Conservation (phyloP, 495 filamentous ascomycete species). For the Aspergillus avenaceus region DNA sequence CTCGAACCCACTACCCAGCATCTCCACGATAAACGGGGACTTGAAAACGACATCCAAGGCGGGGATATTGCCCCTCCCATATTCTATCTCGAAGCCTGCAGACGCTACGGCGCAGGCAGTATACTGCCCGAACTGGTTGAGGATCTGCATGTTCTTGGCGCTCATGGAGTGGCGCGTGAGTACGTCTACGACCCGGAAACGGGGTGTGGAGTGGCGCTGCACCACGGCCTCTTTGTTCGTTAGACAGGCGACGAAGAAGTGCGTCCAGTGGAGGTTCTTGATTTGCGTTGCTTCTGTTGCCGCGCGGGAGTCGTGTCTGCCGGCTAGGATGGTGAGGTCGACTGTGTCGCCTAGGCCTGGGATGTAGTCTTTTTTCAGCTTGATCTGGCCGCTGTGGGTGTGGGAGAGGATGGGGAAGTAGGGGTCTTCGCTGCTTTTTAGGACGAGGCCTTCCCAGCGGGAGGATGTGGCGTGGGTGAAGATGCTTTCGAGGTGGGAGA, state of each 20-base stretch:
- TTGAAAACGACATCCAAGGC: slow-evolving; percentile 48
- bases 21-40: slow-evolving; percentile 60
- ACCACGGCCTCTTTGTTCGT: slow-evolving; percentile 64
- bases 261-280: slow-evolving; percentile 62
- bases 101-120: slow-evolving; percentile 19
- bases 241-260: slow-evolving; percentile 75
- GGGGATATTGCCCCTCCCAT: slow-evolving; percentile 23
- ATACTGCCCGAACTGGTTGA: slow-evolving; percentile 52
- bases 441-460: slow-evolving; percentile 69
- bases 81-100: slow-evolving; percentile 31
- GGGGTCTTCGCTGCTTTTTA: slow-evolving; percentile 74
- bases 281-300: slow-evolving; percentile 39
- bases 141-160: slow-evolving; percentile 40
- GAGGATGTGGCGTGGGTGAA: slow-evolving; percentile 64
- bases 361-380: slow-evolving; percentile 92
- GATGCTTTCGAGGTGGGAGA: slow-evolving; percentile 47
- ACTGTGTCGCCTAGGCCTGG: slow-evolving; percentile 71
- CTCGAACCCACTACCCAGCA: slow-evolving; percentile 61
- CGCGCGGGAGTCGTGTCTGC: slow-evolving; percentile 57
- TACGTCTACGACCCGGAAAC: slow-evolving; percentile 61
- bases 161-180: slow-evolving; percentile 49
- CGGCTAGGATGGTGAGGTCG: slow-evolving; percentile 76
- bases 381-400: slow-evolving; percentile 60
- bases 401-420: slow-evolving; percentile 59
- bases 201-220: slow-evolving; percentile 48